Evolutionary conservation across 1,284 basidiomycete genomes (phyloP), one percentile per base, ranked within the genome.

Genomic region (Trametes versicolor): DNA sequence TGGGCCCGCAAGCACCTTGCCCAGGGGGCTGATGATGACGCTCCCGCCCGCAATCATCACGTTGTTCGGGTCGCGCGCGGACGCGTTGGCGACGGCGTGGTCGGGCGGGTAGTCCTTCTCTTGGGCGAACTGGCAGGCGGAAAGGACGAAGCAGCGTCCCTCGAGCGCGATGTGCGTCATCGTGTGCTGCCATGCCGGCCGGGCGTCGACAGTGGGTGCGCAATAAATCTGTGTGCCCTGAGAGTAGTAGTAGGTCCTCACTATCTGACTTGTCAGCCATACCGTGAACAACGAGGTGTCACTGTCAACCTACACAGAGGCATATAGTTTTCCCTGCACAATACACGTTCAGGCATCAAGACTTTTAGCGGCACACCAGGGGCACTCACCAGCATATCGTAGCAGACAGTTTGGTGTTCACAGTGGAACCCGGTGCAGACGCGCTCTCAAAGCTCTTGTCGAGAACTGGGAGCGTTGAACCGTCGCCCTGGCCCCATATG

Each of bases 91-190:
- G 15, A 85, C 83, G 27, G 87, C 77, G 68, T 90, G 87, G 64
- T 83, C 84, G 2, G 75, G 71, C 0, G 89, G 89, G 69, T 85
- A 91, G 73, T 91, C 85, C 72, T 82, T 83, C 71, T 87, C 86
- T 71, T 84, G 82, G 0, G 87, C 83, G 72, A 82, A 89, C 72
- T 90, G 91, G 73, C 85, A 91, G 19, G 84, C 87, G 19, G 87
- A 84, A 29, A 92, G 77, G 47, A 93, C 92, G 74, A 91, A 93
- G 77, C 90, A 92, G 27, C 92, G 83, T 1, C 91, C 92, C 76
- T 94, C 92, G 57, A 89, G 79, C 1, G 91, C 91, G 57, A 94
- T 90, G 72, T 92, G 90, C 57, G 82, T 77, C 89, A 93, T 92
- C 1, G 86, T 85, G 60, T 81, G 80, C 65, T 84, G 81, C 91